A percentile compares a stretch with the other conserved stretches of the same genome.
Conservation (phyloP, 2,329 filamentous ascomycete genomes). For the Cytospora chrysosperma region DNA sequence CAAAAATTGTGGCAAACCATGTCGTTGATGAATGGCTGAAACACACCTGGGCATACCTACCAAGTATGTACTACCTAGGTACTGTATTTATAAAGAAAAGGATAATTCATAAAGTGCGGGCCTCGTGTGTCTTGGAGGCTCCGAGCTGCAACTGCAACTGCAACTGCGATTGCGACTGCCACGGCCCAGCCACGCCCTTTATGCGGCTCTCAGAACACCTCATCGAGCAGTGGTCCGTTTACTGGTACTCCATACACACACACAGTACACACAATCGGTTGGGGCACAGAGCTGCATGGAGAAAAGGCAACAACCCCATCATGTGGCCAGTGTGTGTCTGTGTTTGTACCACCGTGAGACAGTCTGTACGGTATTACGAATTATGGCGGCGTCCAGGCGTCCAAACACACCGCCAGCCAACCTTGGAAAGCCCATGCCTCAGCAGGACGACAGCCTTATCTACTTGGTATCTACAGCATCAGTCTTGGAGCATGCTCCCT, state of each 20-base stretch:
- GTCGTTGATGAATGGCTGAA: too few relatives aligned
- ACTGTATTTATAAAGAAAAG: too few relatives aligned
- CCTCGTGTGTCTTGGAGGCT: neutral
- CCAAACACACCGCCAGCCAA: neutral
- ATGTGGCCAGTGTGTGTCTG: slow-evolving; percentile 7
- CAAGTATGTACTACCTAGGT: too few relatives aligned
- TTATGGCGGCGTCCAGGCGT: slow-evolving; percentile 10
- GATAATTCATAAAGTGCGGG: neutral
- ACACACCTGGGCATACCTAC: too few relatives aligned
- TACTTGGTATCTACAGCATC: neutral
- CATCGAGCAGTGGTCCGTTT: neutral
- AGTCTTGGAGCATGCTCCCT: neutral
- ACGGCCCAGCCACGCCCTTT: slow-evolving; percentile 19
- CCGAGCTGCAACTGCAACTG: neutral
- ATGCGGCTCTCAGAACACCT: slow-evolving; percentile 21
- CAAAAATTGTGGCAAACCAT: too few relatives aligned
- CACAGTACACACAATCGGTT: neutral
- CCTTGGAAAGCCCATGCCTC: too few relatives aligned
- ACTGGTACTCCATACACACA: slow-evolving; percentile 8
- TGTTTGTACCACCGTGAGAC: slow-evolving; percentile 16
- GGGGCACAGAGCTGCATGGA: slow-evolving; percentile 1
- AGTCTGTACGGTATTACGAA: neutral
- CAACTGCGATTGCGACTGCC: neutral
- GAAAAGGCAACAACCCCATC: slow-evolving; percentile 12
- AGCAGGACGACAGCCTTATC: slow-evolving; percentile 3